Conservation (phyloP, 2,329 filamentous ascomycete species). For the Knufia petricola region DNA sequence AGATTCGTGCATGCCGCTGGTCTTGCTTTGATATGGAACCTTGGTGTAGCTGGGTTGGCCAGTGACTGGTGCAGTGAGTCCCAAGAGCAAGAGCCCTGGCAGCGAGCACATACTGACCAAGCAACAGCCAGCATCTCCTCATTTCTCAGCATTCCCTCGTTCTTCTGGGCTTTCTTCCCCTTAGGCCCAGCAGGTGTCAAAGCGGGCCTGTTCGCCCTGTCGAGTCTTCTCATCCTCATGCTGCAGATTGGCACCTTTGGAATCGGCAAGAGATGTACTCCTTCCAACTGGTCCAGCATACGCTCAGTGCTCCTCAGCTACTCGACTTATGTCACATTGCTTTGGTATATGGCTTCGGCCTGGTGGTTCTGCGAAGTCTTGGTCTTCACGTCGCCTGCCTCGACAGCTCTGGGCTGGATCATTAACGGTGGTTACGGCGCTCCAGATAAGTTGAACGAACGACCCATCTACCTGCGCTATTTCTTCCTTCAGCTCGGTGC, state of each 20-base stretch:
- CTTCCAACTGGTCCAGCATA: conserved; percentile 58
- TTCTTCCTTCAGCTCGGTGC: conserved; percentile 60
- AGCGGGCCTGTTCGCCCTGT: conserved; percentile 64
- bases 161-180: conserved; percentile 77
- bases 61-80: conserved; percentile 6
- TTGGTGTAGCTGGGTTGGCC: background rate
- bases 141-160: conserved; percentile 37
- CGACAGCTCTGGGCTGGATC: conserved; percentile 61
- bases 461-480: conserved; percentile 67
- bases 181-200: conserved; percentile 66
- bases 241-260: conserved; percentile 79
- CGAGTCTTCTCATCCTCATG: conserved; percentile 67
- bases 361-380: conserved; percentile 73
- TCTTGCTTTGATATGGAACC: conserved; percentile 44
- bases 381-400: conserved; percentile 56
- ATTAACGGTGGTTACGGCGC: conserved; percentile 46
- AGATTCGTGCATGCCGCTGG: conserved; percentile 72
- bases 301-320: conserved; percentile 47
- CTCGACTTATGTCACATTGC: conserved; percentile 57
- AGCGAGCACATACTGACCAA: background rate
- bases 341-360: conserved; percentile 69
- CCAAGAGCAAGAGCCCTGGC: background rate
- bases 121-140: conserved; percentile 23
- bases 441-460: conserved; percentile 71
- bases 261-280: conserved; percentile 60